These are phyloP conservation scores for Acanthamoeba triangularis DNA, from an alignment of 208 protist species.

Conservation along the genomic window DNA sequence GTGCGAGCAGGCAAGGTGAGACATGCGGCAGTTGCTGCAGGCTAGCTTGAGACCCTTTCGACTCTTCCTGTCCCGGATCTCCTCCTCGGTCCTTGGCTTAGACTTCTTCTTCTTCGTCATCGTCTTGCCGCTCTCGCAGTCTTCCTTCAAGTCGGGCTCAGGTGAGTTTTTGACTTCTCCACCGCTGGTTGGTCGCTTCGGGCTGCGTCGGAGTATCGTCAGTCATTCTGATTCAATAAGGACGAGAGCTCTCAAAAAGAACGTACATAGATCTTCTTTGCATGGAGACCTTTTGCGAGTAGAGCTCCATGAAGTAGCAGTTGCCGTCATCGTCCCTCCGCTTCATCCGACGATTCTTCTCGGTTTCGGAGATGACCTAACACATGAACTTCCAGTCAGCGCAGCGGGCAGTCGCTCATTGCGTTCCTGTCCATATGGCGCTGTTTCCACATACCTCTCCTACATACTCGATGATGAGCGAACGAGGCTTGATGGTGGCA, in stretches of 20 bases:
- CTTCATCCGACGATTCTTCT: constrained; percentile 4
- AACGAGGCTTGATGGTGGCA: background rate
- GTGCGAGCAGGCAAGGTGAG: constrained; percentile 2
- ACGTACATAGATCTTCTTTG: background rate
- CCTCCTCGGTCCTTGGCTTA: background rate
- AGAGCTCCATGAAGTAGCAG: background rate
- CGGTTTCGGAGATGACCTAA: background rate
- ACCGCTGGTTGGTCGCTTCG: background rate
- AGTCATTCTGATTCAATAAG: background rate
- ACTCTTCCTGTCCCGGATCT: background rate
- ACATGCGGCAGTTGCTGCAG: constrained; percentile 29
- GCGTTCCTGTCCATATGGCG: background rate
- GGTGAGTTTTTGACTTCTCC: background rate
- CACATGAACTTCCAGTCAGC: background rate
- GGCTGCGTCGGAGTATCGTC: background rate
- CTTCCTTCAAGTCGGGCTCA: background rate
- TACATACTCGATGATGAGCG: constrained; percentile 7
- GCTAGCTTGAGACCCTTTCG: constrained; percentile 6
- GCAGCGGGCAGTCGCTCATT: background rate
- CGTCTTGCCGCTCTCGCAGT: background rate
- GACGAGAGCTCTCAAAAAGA: background rate
- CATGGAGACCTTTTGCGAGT: background rate
- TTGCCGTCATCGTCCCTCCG: background rate
- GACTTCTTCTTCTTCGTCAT: background rate
- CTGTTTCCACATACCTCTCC: background rate